Evolutionary conservation across 2,329 filamentous ascomycete genomes (phyloP), one percentile per base, ranked within the genome.

Genomic region (Trichoderma sp.): DNA sequence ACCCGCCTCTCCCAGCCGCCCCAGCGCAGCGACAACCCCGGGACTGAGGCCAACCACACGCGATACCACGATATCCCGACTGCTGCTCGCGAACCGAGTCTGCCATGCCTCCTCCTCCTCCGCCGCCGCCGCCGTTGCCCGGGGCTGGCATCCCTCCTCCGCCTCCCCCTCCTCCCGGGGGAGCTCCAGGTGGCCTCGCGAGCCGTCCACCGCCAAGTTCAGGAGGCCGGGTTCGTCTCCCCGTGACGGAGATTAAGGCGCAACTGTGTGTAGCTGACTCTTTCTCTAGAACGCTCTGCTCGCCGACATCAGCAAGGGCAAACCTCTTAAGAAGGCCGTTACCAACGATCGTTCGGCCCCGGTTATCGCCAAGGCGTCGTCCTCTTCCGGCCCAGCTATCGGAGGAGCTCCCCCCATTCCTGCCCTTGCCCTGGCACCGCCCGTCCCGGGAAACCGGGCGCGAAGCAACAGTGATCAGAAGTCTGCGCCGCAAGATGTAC

Each of bases 311-410:
- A 81, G 82, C 70, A 96, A 96, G 77, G 95, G 94, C 69, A 83
- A 80, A 70, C 80, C 82, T 67, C 83, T 98, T 66, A 97, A 90
- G 78, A 97, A 97, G 78, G 83, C 92, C 39, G 89, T 92, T 64
- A 91, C 93, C 70, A 97, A 98, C 78, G 94, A 98, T 77, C 89
- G 94, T 77, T 97, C 93, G 24, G 92, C 92, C 7, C 94, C 94
- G 0, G 72, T 85, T 58, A 76, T 97, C 64, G 69, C 6, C 65
- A 75, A 72, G 17, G 64, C 68, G 7, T 68, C 74, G 15, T 73
- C 73, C 14, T 73, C 76, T 39, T 83, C 85, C 14, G 84, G 82
- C 39, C 87, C 84, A 62, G 84, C 89, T 14, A 79, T 91, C 64
- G 89, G 87, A 70, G 89, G 90, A 68, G 93, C 93, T 56, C 93